phyloP scores from a whole-genome alignment of 2,329 filamentous ascomycete species.

The Lasiodiplodia theobromae region DNA sequence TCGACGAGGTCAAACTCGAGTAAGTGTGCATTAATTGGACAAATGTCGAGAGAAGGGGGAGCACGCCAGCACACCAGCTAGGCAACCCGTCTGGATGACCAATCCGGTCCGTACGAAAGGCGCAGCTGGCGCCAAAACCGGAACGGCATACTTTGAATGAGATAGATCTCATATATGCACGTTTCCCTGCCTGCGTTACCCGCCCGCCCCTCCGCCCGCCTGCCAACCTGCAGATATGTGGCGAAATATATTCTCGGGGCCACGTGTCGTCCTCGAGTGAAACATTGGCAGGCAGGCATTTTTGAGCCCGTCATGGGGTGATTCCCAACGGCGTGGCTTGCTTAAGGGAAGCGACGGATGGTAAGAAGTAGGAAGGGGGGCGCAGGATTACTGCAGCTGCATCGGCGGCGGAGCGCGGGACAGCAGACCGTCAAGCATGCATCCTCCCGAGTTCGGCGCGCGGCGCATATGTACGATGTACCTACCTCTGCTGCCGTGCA shows the following conservation, averaged over 20 bases:
- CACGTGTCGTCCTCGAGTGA: constrained; percentile 19
- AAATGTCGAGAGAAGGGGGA: not conserved
- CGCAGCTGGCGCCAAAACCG: constrained; percentile 8
- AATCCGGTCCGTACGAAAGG: constrained; percentile 2
- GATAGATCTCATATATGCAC: constrained; percentile 22
- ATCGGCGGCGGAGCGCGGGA: constrained; percentile 9
- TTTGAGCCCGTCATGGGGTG: not conserved
- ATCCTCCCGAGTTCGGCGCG: constrained; percentile 9
- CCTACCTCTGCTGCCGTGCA: constrained; percentile 12
- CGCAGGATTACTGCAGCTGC: constrained; percentile 14
- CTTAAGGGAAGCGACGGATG: constrained; percentile 9
- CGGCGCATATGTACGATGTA: constrained; percentile 17
- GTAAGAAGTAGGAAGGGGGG: not conserved
- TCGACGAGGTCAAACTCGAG: not conserved
- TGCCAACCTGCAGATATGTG: constrained; percentile 13
- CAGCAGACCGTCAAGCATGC: constrained; percentile 9
- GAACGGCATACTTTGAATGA: constrained; percentile 15
- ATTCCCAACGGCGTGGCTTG: constrained; percentile 13
- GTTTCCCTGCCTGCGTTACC: constrained; percentile 10
- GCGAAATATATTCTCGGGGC: not conserved
- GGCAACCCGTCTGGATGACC: not conserved
- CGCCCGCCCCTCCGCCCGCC: constrained; percentile 2
- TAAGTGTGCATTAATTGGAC: not conserved
- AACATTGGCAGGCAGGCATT: not conserved
- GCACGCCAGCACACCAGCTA: constrained; percentile 8